Percentiles rank a stretch among this genome's conserved stretches.
Evolutionary conservation across 2,329 filamentous ascomycete species (phyloP).

Genomic region (Torrubiella hemipterigena): DNA sequence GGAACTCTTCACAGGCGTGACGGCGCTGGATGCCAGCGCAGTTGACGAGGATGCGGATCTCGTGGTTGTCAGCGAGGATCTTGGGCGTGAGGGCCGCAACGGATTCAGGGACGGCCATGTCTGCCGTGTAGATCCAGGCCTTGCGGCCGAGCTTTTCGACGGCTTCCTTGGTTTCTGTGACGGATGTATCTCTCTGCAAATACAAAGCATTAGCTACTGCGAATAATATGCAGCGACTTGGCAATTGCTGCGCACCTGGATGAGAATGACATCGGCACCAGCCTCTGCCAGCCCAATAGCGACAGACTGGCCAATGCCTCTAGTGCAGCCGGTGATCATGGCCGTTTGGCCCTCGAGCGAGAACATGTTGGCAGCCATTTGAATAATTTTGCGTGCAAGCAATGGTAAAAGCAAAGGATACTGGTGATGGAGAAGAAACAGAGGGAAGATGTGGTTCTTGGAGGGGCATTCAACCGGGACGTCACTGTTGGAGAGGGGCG

Average conservation of each 20-base stretch:
- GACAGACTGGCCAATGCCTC: constrained; percentile 45
- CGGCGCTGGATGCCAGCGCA: constrained; percentile 78
- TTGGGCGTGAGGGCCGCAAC: constrained; percentile 49
- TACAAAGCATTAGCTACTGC: constrained; percentile 2
- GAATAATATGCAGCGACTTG: background rate
- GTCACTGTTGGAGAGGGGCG: background rate
- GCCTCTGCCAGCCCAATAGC: constrained; percentile 47
- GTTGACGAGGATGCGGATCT: constrained; percentile 71
- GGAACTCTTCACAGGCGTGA: constrained; percentile 65
- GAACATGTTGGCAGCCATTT: constrained; percentile 31
- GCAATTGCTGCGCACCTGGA: constrained; percentile 28
- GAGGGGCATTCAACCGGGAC: constrained; percentile 1
- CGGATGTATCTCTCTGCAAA: constrained; percentile 26
- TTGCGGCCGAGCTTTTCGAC: constrained; percentile 56
- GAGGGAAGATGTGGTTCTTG: constrained; percentile 1
- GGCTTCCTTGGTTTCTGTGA: constrained; percentile 42
- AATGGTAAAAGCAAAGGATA: background rate
- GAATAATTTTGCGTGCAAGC: background rate
- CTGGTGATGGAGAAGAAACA: background rate
- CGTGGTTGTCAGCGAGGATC: constrained; percentile 48
- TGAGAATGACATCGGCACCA: constrained; percentile 42
- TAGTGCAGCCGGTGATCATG: constrained; percentile 43
- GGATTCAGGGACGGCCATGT: constrained; percentile 49
- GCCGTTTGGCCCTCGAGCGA: constrained; percentile 45
- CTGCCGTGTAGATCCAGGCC: constrained; percentile 55